Evolutionary conservation across 2,329 filamentous ascomycete genomes (phyloP), one percentile per base, ranked within the genome.

Genomic region (Amauroascus niger): DNA sequence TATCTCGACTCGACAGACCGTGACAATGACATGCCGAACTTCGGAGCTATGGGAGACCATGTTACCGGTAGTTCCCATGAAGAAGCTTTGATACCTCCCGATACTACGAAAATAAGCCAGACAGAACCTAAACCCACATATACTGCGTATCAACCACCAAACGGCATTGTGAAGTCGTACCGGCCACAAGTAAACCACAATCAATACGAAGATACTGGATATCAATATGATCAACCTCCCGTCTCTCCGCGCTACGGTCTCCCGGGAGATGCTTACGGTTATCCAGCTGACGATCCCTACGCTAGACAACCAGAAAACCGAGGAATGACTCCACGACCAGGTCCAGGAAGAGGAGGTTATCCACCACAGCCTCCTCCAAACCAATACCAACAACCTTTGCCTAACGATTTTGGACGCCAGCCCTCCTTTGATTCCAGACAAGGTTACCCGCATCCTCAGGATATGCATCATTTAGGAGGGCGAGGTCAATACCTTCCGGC

Each of bases 221-320:
- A 85, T 7, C 77, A 86, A 1, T 88, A 88, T 60, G 87, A 88
- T 62, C 84, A 90, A 77, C 82, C 80, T 13, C 35, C 49, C 26
- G 33, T 46, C 28, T 52, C 50, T 18, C 49, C 48, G 18, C 51
- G 30, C 9, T 57, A 52, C 45, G 55, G 28, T n/a, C 54, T 55
- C 20, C 60, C 49, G 24, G 51, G 58, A 24, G 58, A 61, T 49
- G 53, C 53, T 13, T 63, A 63, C 57, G 60, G 44, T 24, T 56
- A 55, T 46, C 49, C 58, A 3, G 26, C 33, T 9, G 47, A 53
- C 47, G 53, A 49, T 33, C 20, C 22, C 14, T 52, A 55, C 41
- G 40, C 20, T 6, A 44, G 39, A n/a, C 49, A 41, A 24, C 57
- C 40, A 24, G 50, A 55, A 55, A 53, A 47, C 28, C 45, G 54